Evolutionary conservation across 1,284 basidiomycete species (phyloP).

Genomic region (Malassezia sympodialis): DNA sequence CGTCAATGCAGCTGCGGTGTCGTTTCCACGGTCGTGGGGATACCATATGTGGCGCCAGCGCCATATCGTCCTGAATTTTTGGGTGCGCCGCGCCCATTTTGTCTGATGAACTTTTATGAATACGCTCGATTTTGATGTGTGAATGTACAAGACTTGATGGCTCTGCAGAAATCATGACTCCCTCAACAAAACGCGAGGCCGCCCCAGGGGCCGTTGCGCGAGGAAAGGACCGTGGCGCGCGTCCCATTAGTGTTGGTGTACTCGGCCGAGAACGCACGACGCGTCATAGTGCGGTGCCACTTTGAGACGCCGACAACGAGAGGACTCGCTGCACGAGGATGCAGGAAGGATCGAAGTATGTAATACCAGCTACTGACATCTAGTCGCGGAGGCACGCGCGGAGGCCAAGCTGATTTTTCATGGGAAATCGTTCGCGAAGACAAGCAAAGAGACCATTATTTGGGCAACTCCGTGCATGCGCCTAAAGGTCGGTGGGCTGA

Average conservation of each 20-base stretch:
- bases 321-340: background rate
- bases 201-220: background rate
- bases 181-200: background rate
- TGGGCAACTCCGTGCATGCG: slow-evolving; percentile 44
- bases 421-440: slow-evolving; percentile 41
- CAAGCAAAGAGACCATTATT: slow-evolving; percentile 45
- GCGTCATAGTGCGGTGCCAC: background rate
- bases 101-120: background rate
- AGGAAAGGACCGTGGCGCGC: background rate
- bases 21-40: background rate
- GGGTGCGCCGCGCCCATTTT: background rate
- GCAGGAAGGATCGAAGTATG: background rate
- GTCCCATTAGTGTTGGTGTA: background rate
- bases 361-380: background rate
- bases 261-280: background rate
- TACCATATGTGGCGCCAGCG: background rate
- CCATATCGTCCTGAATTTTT: background rate
- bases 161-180: background rate
- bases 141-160: background rate
- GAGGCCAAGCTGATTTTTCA: slow-evolving; percentile 41
- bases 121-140: background rate
- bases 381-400: slow-evolving; percentile 30
- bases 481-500: slow-evolving; percentile 44
- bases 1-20: background rate
- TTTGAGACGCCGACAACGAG: background rate